Evolutionary conservation across 2,329 filamentous ascomycete genomes (phyloP).

Genomic region (Pezicula rhizophila): DNA sequence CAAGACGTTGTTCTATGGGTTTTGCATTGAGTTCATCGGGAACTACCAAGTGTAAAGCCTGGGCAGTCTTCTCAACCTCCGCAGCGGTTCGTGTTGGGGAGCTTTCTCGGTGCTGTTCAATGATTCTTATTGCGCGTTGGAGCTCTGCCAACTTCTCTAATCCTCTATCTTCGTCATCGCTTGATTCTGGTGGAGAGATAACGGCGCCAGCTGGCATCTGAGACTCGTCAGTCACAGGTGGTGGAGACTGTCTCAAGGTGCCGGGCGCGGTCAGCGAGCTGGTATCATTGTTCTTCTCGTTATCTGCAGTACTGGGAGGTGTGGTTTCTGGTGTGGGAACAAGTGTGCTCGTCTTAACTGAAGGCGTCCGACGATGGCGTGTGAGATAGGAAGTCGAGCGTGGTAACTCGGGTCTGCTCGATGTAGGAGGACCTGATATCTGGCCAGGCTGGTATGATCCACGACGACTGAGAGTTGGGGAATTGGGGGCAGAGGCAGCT

Average conservation of each 20-base stretch:
- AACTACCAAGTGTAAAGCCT: conserved; percentile 27
- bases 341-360: conserved; percentile 30
- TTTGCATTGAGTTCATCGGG: conserved; percentile 28
- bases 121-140: conserved; percentile 75
- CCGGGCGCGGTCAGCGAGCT: conserved; percentile 35
- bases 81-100: conserved; percentile 40
- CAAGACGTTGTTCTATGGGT: conserved; percentile 10
- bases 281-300: conserved; percentile 18
- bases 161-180: conserved; percentile 67
- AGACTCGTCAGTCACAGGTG: conserved; percentile 66
- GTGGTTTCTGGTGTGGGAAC: conserved; percentile 23
- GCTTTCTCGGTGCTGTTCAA: conserved; percentile 58
- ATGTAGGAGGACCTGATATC: conserved; percentile 23
- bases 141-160: conserved; percentile 48
- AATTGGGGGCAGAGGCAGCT: conserved; percentile 50
- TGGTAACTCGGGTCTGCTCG: conserved; percentile 47
- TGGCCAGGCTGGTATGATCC: conserved; percentile 46
- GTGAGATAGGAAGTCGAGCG: conserved; percentile 61
- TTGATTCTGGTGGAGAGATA: conserved; percentile 86
- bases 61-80: conserved; percentile 17
- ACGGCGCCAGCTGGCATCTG: conserved; percentile 78
- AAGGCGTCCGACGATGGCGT: conserved; percentile 55
- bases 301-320: conserved; percentile 21
- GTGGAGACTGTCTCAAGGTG: conserved; percentile 75
- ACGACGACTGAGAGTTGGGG: conserved; percentile 52